A percentile compares a stretch with the other conserved stretches of the same genome.
These are phyloP conservation scores for Acmispon strigosus DNA, from an alignment of 306 rosid species.

Conservation along the genomic window DNA sequence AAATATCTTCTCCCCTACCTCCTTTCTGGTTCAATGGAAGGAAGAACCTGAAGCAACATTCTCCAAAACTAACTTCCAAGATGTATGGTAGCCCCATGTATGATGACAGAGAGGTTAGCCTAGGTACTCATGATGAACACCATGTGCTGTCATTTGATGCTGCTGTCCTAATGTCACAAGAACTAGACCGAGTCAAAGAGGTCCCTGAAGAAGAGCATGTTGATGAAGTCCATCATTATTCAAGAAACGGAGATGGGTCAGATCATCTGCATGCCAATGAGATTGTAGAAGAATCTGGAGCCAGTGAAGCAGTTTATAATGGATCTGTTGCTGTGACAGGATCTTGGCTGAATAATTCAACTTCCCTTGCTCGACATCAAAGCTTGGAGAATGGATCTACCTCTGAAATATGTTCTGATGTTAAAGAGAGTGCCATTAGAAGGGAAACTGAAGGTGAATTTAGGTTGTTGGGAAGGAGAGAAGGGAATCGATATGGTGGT, in stretches of 20 bases:
- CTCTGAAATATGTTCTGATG: constrained; percentile 42
- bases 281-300: constrained; percentile 53
- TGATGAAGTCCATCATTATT: constrained; percentile 26
- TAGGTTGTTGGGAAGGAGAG: constrained; percentile 84
- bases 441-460: constrained; percentile 97
- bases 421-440: constrained; percentile 89
- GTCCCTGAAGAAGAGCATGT: constrained; percentile 57
- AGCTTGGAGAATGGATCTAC: constrained; percentile 49
- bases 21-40: constrained; percentile 69
- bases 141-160: constrained; percentile 82
- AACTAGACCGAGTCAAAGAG: constrained; percentile 66
- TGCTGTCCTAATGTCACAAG: constrained; percentile 77
- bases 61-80: constrained; percentile 67
- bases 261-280: constrained; percentile 33
- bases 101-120: constrained; percentile 53
- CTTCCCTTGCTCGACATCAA: constrained; percentile 35
- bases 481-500: constrained; percentile 55
- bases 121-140: constrained; percentile 41
- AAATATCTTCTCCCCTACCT: constrained; percentile 73
- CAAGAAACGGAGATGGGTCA: constrained; percentile 34
- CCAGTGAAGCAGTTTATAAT: constrained; percentile 21
- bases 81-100: constrained; percentile 72
- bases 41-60: constrained; percentile 50
- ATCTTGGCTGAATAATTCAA: constrained; percentile 35
- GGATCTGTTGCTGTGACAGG: constrained; percentile 33